Conservation (phyloP, 129 eudicot genomes). For the Dittrichia graveolens region DNA sequence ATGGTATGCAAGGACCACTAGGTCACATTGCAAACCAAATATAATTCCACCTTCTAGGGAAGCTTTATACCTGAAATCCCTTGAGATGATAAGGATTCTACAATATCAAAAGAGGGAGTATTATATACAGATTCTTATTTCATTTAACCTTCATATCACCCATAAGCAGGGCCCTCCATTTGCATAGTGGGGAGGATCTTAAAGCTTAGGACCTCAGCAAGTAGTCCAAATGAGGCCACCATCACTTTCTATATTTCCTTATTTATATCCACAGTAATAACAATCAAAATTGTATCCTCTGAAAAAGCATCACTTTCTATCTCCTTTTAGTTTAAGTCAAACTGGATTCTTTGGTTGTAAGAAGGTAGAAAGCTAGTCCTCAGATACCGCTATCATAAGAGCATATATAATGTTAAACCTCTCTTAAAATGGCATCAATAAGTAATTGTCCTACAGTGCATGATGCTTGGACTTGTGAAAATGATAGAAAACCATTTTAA, state of each 20-base stretch:
- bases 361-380: constrained; percentile 34
- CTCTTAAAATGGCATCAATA: constrained; percentile 21
- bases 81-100: constrained; percentile 55
- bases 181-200: constrained; percentile 46
- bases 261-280: constrained; percentile 8
- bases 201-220: constrained; percentile 36
- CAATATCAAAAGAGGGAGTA: constrained; percentile 31
- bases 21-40: constrained; percentile 20
- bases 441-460: constrained; percentile 20
- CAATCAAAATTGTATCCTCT: constrained; percentile 10
- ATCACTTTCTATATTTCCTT: constrained; percentile 25
- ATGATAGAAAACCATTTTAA: constrained; percentile 17
- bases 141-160: constrained; percentile 47
- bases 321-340: constrained; percentile 31
- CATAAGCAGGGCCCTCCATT: constrained; percentile 39
- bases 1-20: constrained; percentile 36
- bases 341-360: constrained; percentile 23
- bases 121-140: constrained; percentile 44
- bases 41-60: constrained; percentile 39
- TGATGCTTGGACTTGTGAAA: constrained; percentile 13
- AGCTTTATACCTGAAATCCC: constrained; percentile 39
- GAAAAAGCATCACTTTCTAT: constrained; percentile 28
- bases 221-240: constrained; percentile 43
- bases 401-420: constrained; percentile 25
- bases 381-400: constrained; percentile 32